Percentiles rank a stretch among this genome's conserved stretches.
These are phyloP conservation scores for Xylariaceae sp. DNA, from an alignment of 2,329 filamentous ascomycete species.

Conservation along the genomic window DNA sequence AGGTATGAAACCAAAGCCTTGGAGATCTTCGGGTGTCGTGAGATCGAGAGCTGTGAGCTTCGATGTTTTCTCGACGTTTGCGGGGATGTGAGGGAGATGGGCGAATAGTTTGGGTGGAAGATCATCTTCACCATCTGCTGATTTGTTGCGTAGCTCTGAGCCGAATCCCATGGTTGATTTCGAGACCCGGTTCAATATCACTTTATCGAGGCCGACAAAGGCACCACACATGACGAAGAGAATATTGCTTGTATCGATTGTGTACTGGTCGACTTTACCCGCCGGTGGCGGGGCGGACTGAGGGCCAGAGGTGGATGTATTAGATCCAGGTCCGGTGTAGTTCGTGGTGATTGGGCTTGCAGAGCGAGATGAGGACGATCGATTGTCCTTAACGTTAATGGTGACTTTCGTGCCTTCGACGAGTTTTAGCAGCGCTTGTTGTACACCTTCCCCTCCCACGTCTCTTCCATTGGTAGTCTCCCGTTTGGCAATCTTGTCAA, in stretches of 20 bases:
- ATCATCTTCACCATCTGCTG: constrained; percentile 47
- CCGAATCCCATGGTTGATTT: constrained; percentile 88
- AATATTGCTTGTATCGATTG: constrained; percentile 92
- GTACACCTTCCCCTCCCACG: constrained; percentile 92
- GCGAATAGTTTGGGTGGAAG: constrained; percentile 62
- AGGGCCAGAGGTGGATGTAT: constrained; percentile 40
- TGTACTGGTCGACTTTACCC: constrained; percentile 60
- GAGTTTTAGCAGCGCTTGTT: constrained; percentile 92
- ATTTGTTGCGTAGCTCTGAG: constrained; percentile 66
- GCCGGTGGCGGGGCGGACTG: constrained; percentile 43
- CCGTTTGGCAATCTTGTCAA: constrained; percentile 92
- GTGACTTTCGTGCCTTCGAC: constrained; percentile 95
- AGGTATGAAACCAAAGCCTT: constrained; percentile 86
- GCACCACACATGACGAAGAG: constrained; percentile 96
- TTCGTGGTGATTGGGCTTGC: constrained; percentile 52
- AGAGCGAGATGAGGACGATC: constrained; percentile 49
- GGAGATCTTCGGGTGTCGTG: constrained; percentile 71
- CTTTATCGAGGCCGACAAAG: constrained; percentile 88
- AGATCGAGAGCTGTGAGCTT: constrained; percentile 65
- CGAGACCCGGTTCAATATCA: constrained; percentile 81
- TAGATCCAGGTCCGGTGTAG: constrained; percentile 46
- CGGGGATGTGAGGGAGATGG: constrained; percentile 55
- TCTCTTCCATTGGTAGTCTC: constrained; percentile 88
- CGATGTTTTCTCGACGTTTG: constrained; percentile 30
- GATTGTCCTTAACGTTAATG: constrained; percentile 80